Conservation (phyloP, 192 early-diverging fungal species). For the Anaeromyces robustus region DNA sequence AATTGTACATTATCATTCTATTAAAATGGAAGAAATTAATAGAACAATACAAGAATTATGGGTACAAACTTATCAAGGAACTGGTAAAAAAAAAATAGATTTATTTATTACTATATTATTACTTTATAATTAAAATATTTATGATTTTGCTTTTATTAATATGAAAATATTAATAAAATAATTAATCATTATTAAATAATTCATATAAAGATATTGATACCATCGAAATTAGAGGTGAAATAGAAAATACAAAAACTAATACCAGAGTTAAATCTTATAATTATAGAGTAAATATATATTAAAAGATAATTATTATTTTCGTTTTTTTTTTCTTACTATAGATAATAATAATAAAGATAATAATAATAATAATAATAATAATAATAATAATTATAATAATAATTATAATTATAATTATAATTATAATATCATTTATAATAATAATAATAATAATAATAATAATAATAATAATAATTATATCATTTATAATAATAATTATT, state of each 20-base stretch:
- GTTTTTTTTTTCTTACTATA: constrained; percentile 7
- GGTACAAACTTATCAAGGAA: constrained; percentile 88
- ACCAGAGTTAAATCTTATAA: constrained; percentile 60
- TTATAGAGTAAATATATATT: constrained; percentile 49
- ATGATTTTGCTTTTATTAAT: no score
- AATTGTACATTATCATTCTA: constrained; percentile 78
- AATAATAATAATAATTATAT: background rate
- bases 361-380: no score
- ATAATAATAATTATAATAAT: no score
- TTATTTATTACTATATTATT: no score
- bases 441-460: no score
- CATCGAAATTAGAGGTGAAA: constrained; percentile 86
- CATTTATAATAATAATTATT: background rate
- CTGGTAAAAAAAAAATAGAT: no score
- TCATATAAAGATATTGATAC: constrained; percentile 66
- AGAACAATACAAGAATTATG: constrained; percentile 91
- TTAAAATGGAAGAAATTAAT: constrained; percentile 96
- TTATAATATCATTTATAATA: no score
- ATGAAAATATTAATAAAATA: no score
- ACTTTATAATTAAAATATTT: no score
- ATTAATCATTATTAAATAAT: no score
- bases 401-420: no score
- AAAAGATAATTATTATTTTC: background rate
- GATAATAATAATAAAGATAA: no score
- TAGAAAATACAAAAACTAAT: constrained; percentile 51